These are phyloP conservation scores for Metschnikowia proteae DNA, from an alignment of 805 yeast genomes.

Conservation along the genomic window DNA sequence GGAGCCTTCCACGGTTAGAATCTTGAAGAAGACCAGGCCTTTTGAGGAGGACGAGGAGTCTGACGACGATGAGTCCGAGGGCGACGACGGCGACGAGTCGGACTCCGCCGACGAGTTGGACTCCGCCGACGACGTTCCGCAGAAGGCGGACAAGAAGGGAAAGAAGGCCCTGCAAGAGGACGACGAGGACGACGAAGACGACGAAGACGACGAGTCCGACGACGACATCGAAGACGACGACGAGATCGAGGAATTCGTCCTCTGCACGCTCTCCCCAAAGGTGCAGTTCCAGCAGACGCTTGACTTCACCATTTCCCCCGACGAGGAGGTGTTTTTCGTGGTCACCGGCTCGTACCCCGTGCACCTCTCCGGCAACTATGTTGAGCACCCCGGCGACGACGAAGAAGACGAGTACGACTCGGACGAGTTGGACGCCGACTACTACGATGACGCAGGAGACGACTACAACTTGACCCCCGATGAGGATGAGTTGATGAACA, in stretches of 20 bases:
- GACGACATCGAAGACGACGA: slow-evolving; percentile 63
- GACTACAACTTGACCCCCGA: slow-evolving; percentile 72
- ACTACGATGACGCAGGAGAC: slow-evolving; percentile 48
- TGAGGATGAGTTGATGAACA: slow-evolving; percentile 63
- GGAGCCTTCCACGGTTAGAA: slow-evolving; percentile 85
- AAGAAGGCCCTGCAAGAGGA: slow-evolving; percentile 27
- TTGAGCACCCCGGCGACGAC: slow-evolving; percentile 92
- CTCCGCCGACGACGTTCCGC: slow-evolving; percentile 33
- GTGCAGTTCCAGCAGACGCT: slow-evolving; percentile 83
- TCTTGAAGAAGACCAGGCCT: slow-evolving; percentile 64
- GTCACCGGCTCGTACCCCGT: slow-evolving; percentile 95
- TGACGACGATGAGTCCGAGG: slow-evolving; percentile 38
- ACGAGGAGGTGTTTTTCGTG: slow-evolving; percentile 90
- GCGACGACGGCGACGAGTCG: slow-evolving; percentile 43
- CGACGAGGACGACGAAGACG: slow-evolving; percentile 48
- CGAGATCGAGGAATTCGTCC: slow-evolving; percentile 76
- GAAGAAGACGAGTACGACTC: slow-evolving; percentile 48
- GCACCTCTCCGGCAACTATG: slow-evolving; percentile 90
- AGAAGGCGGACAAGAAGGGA: slow-evolving; percentile 17
- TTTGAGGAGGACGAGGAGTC: slow-evolving; percentile 42
- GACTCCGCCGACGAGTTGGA: slow-evolving; percentile 43
- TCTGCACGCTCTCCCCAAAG: slow-evolving; percentile 89
- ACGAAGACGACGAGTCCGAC: slow-evolving; percentile 49
- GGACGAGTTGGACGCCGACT: slow-evolving; percentile 30
- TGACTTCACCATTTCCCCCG: slow-evolving; percentile 86